Evolutionary conservation across 2,329 filamentous ascomycete genomes (phyloP), one percentile per base, ranked within the genome.

Genomic region (Colletotrichum tofieldiae): DNA sequence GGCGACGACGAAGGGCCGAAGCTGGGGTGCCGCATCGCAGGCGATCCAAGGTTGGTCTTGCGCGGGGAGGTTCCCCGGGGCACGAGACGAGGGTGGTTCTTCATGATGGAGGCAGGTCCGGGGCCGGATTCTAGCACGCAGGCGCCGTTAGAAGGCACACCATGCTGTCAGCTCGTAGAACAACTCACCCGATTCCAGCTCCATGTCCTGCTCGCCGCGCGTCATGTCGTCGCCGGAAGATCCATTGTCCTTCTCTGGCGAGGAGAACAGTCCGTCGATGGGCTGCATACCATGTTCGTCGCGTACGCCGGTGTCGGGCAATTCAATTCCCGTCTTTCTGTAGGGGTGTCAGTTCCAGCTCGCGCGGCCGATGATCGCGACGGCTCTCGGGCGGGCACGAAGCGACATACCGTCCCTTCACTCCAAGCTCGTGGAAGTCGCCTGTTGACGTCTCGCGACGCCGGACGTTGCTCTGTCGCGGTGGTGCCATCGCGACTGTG

Each of bases 281-380:
- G 94, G 93, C 80, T 98, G 94, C 86, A 99, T 91, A 81, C 96
- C 96, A 87, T 98, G 87, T 81, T 97, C 95, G 83, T 98, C 96
- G 83, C 94, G 93, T 73, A 92, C 86, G 64, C 94, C 94, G 67
- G 87, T 91, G 78, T 98, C 94, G 77, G 91, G 90, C 41, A 98
- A 83, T 1, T 91, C 93, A 35, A 97, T 89, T 55, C 96, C 96
- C 0, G 96, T 99, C 88, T 97, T 97, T 77, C 96, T 98, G 76
- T 61, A 20, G 18, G n/a, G 63, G 41, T 35, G 43, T 64, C 47
- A 68, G 52, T 39, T 14, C 11, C 35, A 52, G 49, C 37, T 29
- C 18, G 18, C 8, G 6, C 8, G 47, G 16, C n/a, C 23, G 43
- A 55, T 18, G 43, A 43, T 43, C 12, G 16, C 59, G 45, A 37